These are phyloP conservation scores for Microsporum ferrugineum DNA, from an alignment of 2,329 filamentous ascomycete species.

Conservation along the genomic window DNA sequence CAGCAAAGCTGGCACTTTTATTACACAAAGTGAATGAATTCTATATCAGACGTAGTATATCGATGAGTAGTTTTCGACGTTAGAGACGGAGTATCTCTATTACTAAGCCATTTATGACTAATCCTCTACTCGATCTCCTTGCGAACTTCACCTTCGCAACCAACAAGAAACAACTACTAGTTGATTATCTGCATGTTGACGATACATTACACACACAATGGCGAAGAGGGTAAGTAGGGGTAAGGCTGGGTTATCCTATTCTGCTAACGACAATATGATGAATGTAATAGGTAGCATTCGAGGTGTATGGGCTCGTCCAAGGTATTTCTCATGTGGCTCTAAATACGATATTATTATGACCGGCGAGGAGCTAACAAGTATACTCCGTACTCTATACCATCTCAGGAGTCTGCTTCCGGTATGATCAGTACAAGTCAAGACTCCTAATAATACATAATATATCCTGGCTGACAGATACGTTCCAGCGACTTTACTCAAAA, in stretches of 20 bases:
- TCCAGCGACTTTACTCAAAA: conserved; percentile 34
- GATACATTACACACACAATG: neutral
- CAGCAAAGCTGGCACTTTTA: too few species aligned
- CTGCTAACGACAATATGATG: neutral
- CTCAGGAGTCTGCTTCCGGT: conserved; percentile 41
- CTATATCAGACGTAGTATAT: too few species aligned
- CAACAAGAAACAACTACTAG: too few species aligned
- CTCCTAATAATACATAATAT: neutral
- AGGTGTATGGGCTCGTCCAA: conserved; percentile 58
- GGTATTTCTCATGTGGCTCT: conserved; percentile 35
- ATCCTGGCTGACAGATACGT: neutral
- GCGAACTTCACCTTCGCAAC: too few species aligned
- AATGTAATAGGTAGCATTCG: conserved; percentile 27
- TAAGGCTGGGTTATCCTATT: neutral
- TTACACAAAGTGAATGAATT: too few species aligned
- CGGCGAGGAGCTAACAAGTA: neutral
- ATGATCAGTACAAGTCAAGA: conserved; percentile 1
- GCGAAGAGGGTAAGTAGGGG: neutral
- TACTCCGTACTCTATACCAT: neutral
- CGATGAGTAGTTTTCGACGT: too few species aligned
- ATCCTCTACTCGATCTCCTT: too few species aligned
- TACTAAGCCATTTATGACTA: too few species aligned
- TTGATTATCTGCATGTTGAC: too few species aligned
- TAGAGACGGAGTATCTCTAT: too few species aligned
- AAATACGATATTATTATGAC: neutral